phyloP scores from a whole-genome alignment of 2,329 filamentous ascomycete genomes.

The Phyllosticta capitalensis region DNA sequence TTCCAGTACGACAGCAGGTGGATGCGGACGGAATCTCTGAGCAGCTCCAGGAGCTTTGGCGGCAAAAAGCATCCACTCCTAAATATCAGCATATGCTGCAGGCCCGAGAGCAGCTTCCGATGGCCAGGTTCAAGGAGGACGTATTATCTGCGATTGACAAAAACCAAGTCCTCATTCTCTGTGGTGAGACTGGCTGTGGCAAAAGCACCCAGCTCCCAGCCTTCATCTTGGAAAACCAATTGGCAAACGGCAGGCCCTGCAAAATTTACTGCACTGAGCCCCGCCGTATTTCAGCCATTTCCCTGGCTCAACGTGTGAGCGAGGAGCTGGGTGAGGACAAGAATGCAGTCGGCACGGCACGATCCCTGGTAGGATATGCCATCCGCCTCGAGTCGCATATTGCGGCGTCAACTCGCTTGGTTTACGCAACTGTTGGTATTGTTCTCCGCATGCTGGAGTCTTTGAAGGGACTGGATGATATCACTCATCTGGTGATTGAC shows the following conservation, averaged over 20 bases:
- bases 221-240: conserved; percentile 82
- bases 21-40: conserved; percentile 23
- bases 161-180: conserved; percentile 84
- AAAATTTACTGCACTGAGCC: conserved; percentile 96
- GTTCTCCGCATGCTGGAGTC: conserved; percentile 97
- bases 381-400: conserved; percentile 88
- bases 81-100: conserved; percentile 71
- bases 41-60: conserved; percentile 43
- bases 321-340: conserved; percentile 85
- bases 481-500: conserved; percentile 92
- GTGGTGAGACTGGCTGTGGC: conserved; percentile 92
- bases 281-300: conserved; percentile 90
- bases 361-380: conserved; percentile 87
- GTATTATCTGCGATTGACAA: conserved; percentile 68
- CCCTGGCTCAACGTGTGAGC: conserved; percentile 82
- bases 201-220: conserved; percentile 98
- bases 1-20: conserved; percentile 2
- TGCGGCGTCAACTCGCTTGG: conserved; percentile 67
- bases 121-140: conserved; percentile 73
- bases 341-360: conserved; percentile 68
- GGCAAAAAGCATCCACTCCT: conserved; percentile 38
- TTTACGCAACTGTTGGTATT: conserved; percentile 84
- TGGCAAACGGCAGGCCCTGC: conserved; percentile 68
- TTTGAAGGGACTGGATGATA: conserved; percentile 73
- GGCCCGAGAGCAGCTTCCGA: conserved; percentile 72